Base-by-base conservation (phyloP, 768 basidiomycete species). In the Russula abietina region DNA sequence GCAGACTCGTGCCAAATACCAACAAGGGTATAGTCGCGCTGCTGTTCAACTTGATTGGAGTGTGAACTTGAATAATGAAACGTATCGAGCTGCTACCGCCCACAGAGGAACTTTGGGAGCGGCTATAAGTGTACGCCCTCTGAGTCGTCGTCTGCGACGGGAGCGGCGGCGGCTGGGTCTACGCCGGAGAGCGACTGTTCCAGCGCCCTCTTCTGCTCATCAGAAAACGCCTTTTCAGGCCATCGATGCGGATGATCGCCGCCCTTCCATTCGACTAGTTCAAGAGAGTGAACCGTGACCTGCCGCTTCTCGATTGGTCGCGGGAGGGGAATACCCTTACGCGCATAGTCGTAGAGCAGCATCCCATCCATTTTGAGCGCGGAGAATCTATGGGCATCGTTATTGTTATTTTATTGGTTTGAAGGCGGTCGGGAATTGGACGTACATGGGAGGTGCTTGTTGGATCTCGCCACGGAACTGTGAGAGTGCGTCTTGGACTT, bases 291-390 rank as follows among this genome's bases (percentile, higher is more conserved):
- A 10, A 99, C 85, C 10, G 85, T 92, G 22, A 90, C 89, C 66
- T 83, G 80, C 12, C 97, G 88, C 54, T 87, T 73, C 69, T 94
- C 92, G 64, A 99, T 95, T n/a, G 96, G 90, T 10, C 94, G 86
- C 36, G 97, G 97, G 17, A 99, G 82, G 0, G 95, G 92, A 48
- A 88, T 91, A 9, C 90, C 90, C 70, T 88, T 81, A 2, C 97
- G 85, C 22, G 97, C 97, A 71, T 98, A 99, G 69, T 98, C 95
- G 72, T 98, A 93, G 39, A 98, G 73, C 0, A 93, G 93, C 73
- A 83, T 91, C 1, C 97, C 97, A 67, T 98, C 94, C 95, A 98
- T 98, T 75, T 98, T 98, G 39, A 98, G 79, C 2, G 97, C 97
- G 11, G 97, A 98, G 75, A 95, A 99, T 71, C 96, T 98, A 71